Conservation (phyloP, 257 asterid genomes). For the Craterostigma plantagineum region DNA sequence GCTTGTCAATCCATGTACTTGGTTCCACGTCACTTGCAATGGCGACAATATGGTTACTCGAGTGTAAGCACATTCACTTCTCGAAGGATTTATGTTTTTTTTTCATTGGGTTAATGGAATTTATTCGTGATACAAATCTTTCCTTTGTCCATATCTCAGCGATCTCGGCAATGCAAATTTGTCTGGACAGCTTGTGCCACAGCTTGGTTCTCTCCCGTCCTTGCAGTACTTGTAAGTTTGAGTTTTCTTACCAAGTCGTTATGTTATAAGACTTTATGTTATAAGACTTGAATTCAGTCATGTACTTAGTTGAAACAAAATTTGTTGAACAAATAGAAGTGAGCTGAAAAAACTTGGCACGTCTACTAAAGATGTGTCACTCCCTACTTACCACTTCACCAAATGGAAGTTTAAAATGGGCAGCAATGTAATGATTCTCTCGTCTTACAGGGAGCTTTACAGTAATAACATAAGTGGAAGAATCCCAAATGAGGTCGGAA, state of each 20-base stretch:
- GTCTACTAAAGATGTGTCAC: too few relatives aligned
- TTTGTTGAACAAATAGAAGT: too few relatives aligned
- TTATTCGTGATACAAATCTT: neutral
- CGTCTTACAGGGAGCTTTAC: conserved; percentile 69
- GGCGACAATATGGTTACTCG: conserved; percentile 66
- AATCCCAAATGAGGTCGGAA: conserved; percentile 77
- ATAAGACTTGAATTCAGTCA: too few relatives aligned
- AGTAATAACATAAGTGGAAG: conserved; percentile 73
- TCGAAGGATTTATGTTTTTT: neutral
- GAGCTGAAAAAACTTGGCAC: too few relatives aligned
- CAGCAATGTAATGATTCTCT: neutral
- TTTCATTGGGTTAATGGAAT: neutral
- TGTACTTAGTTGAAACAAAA: too few relatives aligned
- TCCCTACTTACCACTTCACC: too few relatives aligned
- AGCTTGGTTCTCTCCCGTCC: conserved; percentile 64
- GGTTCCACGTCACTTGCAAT: conserved; percentile 95
- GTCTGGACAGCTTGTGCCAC: conserved; percentile 72
- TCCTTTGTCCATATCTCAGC: conserved; percentile 25
- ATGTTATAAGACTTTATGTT: too few relatives aligned
- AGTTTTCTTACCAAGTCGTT: too few relatives aligned
- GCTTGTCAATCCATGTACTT: conserved; percentile 93
- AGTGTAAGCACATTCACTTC: conserved; percentile 37
- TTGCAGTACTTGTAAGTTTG: conserved; percentile 79
- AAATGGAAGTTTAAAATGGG: too few relatives aligned
- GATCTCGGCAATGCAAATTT: conserved; percentile 96